Base-by-base conservation (phyloP, 2,329 filamentous ascomycete species). In the Aspergillus calidoustus region DNA sequence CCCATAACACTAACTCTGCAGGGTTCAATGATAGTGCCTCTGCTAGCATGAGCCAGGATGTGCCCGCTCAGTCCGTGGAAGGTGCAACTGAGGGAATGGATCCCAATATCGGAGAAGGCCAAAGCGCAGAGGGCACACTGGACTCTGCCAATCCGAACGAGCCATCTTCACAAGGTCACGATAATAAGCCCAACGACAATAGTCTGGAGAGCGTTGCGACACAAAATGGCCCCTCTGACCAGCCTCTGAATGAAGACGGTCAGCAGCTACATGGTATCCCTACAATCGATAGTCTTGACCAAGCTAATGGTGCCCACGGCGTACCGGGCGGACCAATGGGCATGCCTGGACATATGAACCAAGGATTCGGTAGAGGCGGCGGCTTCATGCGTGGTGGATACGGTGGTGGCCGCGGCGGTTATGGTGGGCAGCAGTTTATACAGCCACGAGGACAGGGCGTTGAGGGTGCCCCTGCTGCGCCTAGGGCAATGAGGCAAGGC, bases 401-500 rank as follows among this genome's bases (percentile, higher is more conserved):
- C 63, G 70, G 77, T 59, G 61, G 59, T 34, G 78, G 79, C 43
- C 80, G 79, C 41, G 71, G 73, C 41, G 70, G 68, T 7, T 74
- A 70, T 58, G 68, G 69, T 63, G 70, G 73, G 52, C 68, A 69
- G 54, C 65, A 70, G 17, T 69, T 69, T 38, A 69, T 69, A 65
- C 76, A 78, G 59, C 76, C 81, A 7, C 77, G 77, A 55, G 83
- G 82, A 4, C 79, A 92, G 84, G 85, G 85, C 43, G 85, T 87
- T 56, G 81, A 81, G 72, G 86, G 86, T 79, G 95, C 95, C 30
- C 95, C 95, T 30, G 96, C 91, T 58, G 95, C 93, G 9, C 95
- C 95, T 52, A 93, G 95, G 78, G 95, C 95, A 19, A 96, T 98
- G 92, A 87, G 94, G 65, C 90, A 95, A 77, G 92, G 93, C 31